A percentile compares a stretch with the other conserved stretches of the same genome.
phyloP scores from a whole-genome alignment of 1,284 basidiomycete species.

The Hemileia vastatrix region DNA sequence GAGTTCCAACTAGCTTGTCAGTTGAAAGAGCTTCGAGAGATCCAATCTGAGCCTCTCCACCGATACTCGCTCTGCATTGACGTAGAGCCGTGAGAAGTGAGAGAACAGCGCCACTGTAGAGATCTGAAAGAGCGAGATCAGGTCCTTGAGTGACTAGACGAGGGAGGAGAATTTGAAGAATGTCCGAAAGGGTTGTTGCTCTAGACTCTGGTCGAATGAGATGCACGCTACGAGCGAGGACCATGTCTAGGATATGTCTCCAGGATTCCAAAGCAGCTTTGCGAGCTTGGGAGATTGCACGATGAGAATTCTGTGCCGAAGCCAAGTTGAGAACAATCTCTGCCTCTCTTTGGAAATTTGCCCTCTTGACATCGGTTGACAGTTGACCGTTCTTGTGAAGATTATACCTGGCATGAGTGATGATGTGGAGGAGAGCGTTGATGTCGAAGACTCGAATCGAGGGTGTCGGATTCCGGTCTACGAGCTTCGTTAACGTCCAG shows the following conservation, averaged over 20 bases:
- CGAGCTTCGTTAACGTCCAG: conserved; percentile 68
- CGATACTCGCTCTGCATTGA: no score
- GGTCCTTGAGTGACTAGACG: conserved; percentile 27
- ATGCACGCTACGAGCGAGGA: conserved; percentile 30
- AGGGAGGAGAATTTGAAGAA: conserved; percentile 36
- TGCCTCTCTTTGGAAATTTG: conserved; percentile 35
- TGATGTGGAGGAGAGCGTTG: conserved; percentile 57
- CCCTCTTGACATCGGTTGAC: conserved; percentile 28
- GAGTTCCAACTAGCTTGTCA: conserved; percentile 65
- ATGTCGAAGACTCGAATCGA: conserved; percentile 74
- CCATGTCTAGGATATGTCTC: conserved; percentile 39
- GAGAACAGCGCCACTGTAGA: conserved; percentile 70
- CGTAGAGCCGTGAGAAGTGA: conserved; percentile 74
- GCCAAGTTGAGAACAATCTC: conserved; percentile 33
- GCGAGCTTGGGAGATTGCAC: conserved; percentile 32
- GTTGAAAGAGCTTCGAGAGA: conserved; percentile 47
- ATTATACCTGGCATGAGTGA: conserved; percentile 27
- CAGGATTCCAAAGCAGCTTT: conserved; percentile 34
- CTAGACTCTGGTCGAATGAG: conserved; percentile 36
- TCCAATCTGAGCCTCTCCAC: conserved; percentile 50
- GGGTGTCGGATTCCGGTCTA: conserved; percentile 60
- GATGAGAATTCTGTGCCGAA: no score
- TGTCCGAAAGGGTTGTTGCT: conserved; percentile 35
- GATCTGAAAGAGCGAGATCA: no score
- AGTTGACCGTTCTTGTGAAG: conserved; percentile 33